Conservation (phyloP, 768 basidiomycete species). For the Lentinula raphanica region DNA sequence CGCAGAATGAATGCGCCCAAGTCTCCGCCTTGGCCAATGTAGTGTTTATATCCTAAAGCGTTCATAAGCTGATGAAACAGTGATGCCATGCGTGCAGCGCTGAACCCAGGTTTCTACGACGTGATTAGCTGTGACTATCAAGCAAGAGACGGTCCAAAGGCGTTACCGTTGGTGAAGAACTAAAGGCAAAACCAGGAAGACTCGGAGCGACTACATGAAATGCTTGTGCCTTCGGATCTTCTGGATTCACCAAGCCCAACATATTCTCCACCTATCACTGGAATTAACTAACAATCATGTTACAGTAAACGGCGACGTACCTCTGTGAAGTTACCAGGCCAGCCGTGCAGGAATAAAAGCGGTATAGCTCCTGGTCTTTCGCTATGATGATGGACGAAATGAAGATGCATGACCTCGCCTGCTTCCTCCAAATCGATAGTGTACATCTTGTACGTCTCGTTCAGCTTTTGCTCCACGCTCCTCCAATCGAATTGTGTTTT, state of each 20-base stretch:
- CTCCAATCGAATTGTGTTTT: conserved; percentile 43
- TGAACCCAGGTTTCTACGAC: conserved; percentile 20
- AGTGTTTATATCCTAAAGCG: conserved; percentile 24
- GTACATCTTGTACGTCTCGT: conserved; percentile 41
- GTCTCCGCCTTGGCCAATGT: conserved; percentile 28
- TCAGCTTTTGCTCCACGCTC: conserved; percentile 38
- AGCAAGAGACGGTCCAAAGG: not conserved
- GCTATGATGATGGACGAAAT: conserved; percentile 49
- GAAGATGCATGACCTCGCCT: conserved; percentile 40
- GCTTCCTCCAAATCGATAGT: conserved; percentile 41
- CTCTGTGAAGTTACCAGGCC: conserved; percentile 36
- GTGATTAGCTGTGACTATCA: too few species aligned
- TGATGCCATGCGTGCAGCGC: conserved; percentile 17
- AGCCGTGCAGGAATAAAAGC: conserved; percentile 52
- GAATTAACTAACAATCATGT: too few species aligned
- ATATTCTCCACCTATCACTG: conserved; percentile 22
- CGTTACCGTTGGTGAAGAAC: conserved; percentile 23
- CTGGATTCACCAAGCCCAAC: conserved; percentile 23
- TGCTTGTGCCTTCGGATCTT: conserved; percentile 21
- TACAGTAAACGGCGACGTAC: conserved; percentile 7
- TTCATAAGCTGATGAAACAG: conserved; percentile 29
- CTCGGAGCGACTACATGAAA: conserved; percentile 29
- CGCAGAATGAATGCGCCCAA: conserved; percentile 26
- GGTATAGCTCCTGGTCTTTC: conserved; percentile 35
- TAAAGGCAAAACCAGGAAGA: conserved; percentile 28